Conservation (phyloP, 1,139 yeast genomes). For the Blastobotrys capitulatus region DNA sequence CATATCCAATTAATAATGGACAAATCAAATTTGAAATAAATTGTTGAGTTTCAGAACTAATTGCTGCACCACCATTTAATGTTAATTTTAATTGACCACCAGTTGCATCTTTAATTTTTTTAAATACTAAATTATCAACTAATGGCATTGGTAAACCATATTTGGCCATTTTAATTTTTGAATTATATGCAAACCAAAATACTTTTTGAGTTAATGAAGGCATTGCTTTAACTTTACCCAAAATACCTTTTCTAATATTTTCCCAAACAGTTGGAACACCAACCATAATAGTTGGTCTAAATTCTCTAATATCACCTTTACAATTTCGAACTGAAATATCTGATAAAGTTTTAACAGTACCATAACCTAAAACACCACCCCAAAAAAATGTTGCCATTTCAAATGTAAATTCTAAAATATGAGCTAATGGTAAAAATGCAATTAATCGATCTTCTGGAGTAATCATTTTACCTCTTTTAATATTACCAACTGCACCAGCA, state of each 20-base stretch:
- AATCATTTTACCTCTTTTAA: constrained; percentile 47
- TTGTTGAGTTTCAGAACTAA: constrained; percentile 78
- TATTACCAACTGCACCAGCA: constrained; percentile 71
- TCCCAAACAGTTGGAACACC: constrained; percentile 99
- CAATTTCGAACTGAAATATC: constrained; percentile 80
- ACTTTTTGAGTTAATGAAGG: constrained; percentile 68
- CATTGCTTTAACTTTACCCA: constrained; percentile 63
- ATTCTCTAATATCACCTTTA: constrained; percentile 79
- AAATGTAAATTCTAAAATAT: constrained; percentile 86
- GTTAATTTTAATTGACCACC: constrained; percentile 78
- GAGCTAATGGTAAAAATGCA: constrained; percentile 93
- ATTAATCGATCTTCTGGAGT: constrained; percentile 60
- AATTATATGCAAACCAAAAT: constrained; percentile 83
- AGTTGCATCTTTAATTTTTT: constrained; percentile 87
- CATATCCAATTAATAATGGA: constrained; percentile 93
- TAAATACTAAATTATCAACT: constrained; percentile 66
- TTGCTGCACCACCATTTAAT: constrained; percentile 93
- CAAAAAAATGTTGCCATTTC: constrained; percentile 77
- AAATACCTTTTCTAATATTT: constrained; percentile 85
- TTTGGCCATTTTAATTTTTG: constrained; percentile 57
- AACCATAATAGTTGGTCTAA: constrained; percentile 90
- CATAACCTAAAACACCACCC: constrained; percentile 91
- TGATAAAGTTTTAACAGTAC: constrained; percentile 84
- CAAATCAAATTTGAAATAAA: constrained; percentile 73
- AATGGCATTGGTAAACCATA: constrained; percentile 70